Evolutionary conservation across 805 yeast genomes (phyloP), one percentile per base, ranked within the genome.

Genomic region (Cyberlindnera amylophila): DNA sequence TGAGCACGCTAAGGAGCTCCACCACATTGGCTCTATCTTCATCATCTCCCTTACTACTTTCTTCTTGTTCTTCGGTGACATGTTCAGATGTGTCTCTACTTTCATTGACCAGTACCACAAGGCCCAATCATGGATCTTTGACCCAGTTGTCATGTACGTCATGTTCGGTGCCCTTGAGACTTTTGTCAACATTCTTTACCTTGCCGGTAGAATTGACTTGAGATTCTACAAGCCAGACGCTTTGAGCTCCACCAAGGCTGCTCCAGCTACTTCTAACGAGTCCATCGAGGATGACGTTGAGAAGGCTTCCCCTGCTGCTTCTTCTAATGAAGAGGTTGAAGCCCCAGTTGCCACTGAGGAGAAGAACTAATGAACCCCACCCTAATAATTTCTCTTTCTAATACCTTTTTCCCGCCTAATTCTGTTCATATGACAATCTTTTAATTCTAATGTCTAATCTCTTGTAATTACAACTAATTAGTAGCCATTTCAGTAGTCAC

Each of bases 221-320:
- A 74, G 93, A 63, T 85, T 84, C 66, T 85, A 85, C 71, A 79
- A 84, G 59, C 90, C 93, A 16, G 91, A 84, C 60, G 62, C 64
- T 27, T 69, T 55, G 34, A 34, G 23, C 10, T 13, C 23, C 33
- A 12, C 28, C 15, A 14, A 36, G 18, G 9, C 28, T 15, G 16
- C 39, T 4, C 5, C 34, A 17, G n/a, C 36, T n/a, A 6, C 41
- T 14, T 6, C 32, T 4, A 13, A 11, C 14, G 30, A 27, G 30
- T 27, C 30, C n/a, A 6, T 13, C 30, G 30, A 27, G n/a, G 43
- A 12, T 29, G 39, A 40, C 14, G 32, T 35, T 28, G 39, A 36
- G 29, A 37, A 31, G 14, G 24, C 27, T 23, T 30, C 34, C 21
- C 21, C 29, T 2, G 17, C n/a, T 13, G 14, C 29, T 27, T 35